These are phyloP conservation scores for Fusarium armeniacum DNA, from an alignment of 2,329 filamentous ascomycete genomes.

Conservation along the genomic window DNA sequence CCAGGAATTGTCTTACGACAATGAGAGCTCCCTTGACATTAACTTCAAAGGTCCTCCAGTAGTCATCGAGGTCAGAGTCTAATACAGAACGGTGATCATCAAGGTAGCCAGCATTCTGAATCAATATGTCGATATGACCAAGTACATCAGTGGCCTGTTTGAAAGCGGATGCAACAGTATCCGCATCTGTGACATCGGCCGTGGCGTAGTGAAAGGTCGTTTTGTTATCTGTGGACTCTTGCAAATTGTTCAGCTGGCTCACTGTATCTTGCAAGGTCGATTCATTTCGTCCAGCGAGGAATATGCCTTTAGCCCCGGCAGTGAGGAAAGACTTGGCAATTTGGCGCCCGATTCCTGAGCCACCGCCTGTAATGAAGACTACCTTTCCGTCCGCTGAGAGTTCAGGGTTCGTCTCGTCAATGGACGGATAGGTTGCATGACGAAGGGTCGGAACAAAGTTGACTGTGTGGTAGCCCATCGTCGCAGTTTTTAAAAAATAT, in stretches of 20 bases:
- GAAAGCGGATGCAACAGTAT: not conserved
- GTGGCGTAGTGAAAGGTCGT: not conserved
- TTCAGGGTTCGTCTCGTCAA: not conserved
- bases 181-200: not conserved
- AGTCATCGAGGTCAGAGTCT: conserved; percentile 5
- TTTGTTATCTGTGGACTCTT: rapidly evolving
- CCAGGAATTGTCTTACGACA: conserved; percentile 2
- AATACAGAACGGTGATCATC: conserved; percentile 4
- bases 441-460: conserved; percentile 10
- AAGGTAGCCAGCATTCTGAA: conserved; percentile 15
- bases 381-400: not conserved
- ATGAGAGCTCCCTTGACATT: conserved; percentile 12
- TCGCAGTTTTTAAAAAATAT: not conserved
- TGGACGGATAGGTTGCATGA: not conserved
- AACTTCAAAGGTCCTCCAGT: conserved; percentile 7
- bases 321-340: conserved; percentile 7
- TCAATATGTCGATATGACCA: conserved; percentile 1
- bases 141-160: not conserved
- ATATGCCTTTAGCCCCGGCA: conserved; percentile 5
- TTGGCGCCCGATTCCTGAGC: conserved; percentile 1
- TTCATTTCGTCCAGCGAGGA: not conserved
- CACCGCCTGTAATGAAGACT: conserved; percentile 11
- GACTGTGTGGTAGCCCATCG: not conserved
- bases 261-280: not conserved
- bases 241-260: not conserved